These are phyloP conservation scores for Xylaria sp. DNA, from an alignment of 2,329 filamentous ascomycete genomes.

Conservation along the genomic window DNA sequence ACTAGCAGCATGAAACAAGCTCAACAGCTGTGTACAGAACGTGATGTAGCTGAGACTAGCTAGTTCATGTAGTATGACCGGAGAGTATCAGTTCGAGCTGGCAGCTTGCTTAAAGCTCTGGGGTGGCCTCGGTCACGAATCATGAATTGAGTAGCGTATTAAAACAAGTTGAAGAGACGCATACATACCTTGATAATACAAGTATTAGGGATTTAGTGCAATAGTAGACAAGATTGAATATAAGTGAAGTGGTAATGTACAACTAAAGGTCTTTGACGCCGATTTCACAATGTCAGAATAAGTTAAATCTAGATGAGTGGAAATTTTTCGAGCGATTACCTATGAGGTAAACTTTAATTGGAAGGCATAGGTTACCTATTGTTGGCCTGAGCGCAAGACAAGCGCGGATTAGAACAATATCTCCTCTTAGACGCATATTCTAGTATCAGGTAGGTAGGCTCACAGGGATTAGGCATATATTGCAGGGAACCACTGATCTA, in stretches of 20 bases:
- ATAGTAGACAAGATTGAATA: background rate
- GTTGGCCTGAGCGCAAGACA: background rate
- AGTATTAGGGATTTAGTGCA: background rate
- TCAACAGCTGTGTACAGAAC: too few species aligned
- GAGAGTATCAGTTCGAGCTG: background rate
- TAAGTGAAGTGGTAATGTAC: constrained; percentile 15
- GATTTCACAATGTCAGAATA: background rate
- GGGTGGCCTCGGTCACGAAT: background rate
- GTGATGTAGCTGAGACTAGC: constrained; percentile 1
- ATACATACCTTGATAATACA: constrained; percentile 24
- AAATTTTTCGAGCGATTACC: constrained; percentile 20
- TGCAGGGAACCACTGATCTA: too few species aligned
- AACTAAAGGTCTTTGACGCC: constrained; percentile 5
- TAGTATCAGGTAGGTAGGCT: background rate
- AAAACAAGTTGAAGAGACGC: background rate
- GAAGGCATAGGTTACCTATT: background rate
- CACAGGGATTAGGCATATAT: too few species aligned
- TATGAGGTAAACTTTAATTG: background rate
- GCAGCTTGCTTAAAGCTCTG: constrained; percentile 6
- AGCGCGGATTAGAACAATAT: background rate
- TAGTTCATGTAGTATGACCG: background rate
- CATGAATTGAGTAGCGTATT: background rate
- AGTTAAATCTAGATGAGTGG: background rate
- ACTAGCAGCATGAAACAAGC: background rate
- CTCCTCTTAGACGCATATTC: background rate